Evolutionary conservation across 495 filamentous ascomycete species (phyloP).

Genomic region (Aspergillus bertholletiae): DNA sequence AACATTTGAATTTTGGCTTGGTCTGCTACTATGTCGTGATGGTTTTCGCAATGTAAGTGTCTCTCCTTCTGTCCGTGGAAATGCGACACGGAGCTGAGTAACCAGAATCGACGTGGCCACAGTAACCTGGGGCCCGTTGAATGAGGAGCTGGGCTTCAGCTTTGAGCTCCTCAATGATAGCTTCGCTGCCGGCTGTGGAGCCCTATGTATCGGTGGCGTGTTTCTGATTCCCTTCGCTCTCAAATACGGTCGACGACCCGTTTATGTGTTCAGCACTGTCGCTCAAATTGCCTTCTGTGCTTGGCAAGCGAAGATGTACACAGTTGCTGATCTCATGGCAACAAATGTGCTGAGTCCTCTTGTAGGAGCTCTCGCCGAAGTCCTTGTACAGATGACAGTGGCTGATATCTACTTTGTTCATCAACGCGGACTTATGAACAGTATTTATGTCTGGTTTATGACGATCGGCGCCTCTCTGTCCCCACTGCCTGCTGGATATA

Average conservation of each 20-base stretch:
- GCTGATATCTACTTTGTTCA: constrained; percentile 50
- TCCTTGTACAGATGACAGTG: constrained; percentile 44
- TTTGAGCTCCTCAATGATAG: constrained; percentile 32
- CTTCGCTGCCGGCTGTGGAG: constrained; percentile 32
- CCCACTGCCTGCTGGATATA: constrained; percentile 43
- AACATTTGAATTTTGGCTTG: neutral
- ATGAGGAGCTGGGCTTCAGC: constrained; percentile 32
- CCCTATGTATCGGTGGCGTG: constrained; percentile 36
- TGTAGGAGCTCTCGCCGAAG: constrained; percentile 38
- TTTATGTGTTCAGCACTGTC: constrained; percentile 37
- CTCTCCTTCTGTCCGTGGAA: neutral
- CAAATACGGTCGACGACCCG: constrained; percentile 42
- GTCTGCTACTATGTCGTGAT: neutral
- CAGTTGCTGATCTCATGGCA: constrained; percentile 27
- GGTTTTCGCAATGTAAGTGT: neutral
- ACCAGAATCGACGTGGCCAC: constrained; percentile 29
- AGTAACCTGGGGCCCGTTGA: constrained; percentile 38
- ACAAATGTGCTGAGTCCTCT: constrained; percentile 31
- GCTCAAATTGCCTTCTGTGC: constrained; percentile 32
- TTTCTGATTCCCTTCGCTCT: constrained; percentile 44
- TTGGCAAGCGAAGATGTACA: constrained; percentile 34
- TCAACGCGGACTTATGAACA: constrained; percentile 39
- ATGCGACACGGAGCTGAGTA: neutral
- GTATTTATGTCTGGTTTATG: constrained; percentile 32
- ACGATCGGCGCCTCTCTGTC: constrained; percentile 33